A percentile compares a stretch with the other conserved stretches of the same genome.
These are phyloP conservation scores for Agastache rugosa DNA, from an alignment of 257 asterid genomes.

Conservation along the genomic window DNA sequence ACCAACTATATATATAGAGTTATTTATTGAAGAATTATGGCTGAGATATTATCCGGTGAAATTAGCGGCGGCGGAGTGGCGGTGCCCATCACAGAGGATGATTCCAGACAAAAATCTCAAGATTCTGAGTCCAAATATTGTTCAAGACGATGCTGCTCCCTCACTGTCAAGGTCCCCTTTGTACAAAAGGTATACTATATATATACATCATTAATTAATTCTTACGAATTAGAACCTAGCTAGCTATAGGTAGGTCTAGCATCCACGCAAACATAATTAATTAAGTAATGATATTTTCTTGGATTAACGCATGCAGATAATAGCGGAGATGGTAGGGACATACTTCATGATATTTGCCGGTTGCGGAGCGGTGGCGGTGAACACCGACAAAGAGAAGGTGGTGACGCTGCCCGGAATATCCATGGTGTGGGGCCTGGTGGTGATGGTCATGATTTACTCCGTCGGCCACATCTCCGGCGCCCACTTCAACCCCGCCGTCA, in stretches of 20 bases:
- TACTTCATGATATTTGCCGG: slow-evolving; percentile 84
- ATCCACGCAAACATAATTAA: not conserved
- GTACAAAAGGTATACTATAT: slow-evolving; percentile 68
- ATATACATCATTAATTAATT: too few species aligned
- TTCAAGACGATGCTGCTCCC: slow-evolving; percentile 38
- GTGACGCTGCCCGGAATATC: slow-evolving; percentile 78
- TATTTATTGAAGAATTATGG: slow-evolving; percentile 40
- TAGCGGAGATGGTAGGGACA: slow-evolving; percentile 83
- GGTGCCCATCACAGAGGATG: slow-evolving; percentile 59
- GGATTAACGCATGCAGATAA: slow-evolving; percentile 46
- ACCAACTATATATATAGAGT: too few species aligned
- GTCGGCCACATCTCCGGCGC: slow-evolving; percentile 95
- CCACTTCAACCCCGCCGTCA: slow-evolving; percentile 91
- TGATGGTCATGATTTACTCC: slow-evolving; percentile 85
- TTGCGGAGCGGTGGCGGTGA: slow-evolving; percentile 72
- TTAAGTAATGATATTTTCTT: not conserved
- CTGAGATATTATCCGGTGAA: slow-evolving; percentile 51
- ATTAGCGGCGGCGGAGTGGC: slow-evolving; percentile 48
- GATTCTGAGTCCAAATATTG: slow-evolving; percentile 25
- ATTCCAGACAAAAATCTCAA: not conserved
- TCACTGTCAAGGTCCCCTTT: slow-evolving; percentile 55
- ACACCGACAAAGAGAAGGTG: slow-evolving; percentile 59
- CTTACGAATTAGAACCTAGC: too few species aligned
- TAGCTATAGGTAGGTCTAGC: too few species aligned
- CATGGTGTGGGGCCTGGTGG: slow-evolving; percentile 79